phyloP scores from a whole-genome alignment of 352 stramenopile genomes.

The Globisporangium canariense region DNA sequence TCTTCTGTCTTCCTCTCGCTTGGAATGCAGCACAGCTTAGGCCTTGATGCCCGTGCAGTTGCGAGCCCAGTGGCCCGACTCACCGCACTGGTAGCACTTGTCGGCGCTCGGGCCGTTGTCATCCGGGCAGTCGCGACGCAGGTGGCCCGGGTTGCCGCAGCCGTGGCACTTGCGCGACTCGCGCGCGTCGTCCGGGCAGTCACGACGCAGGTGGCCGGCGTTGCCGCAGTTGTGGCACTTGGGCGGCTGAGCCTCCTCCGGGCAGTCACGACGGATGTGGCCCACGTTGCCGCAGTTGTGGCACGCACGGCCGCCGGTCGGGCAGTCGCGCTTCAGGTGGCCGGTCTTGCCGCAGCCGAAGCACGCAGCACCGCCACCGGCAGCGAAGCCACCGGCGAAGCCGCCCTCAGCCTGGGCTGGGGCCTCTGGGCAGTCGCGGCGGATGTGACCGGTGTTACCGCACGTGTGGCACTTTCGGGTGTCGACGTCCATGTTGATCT shows the following conservation, averaged over 20 bases:
- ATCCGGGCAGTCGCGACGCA: slow-evolving; percentile 79
- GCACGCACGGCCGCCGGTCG: slow-evolving; percentile 59
- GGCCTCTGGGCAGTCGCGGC: slow-evolving; percentile 70
- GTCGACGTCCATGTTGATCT: slow-evolving; percentile 19
- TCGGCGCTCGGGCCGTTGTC: slow-evolving; percentile 61
- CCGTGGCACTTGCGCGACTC: slow-evolving; percentile 78
- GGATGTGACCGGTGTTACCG: slow-evolving; percentile 66
- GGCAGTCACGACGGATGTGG: slow-evolving; percentile 80
- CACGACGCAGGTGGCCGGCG: slow-evolving; percentile 60
- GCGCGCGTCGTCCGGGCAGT: slow-evolving; percentile 64
- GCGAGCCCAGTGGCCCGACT: slow-evolving; percentile 73
- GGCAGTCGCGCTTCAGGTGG: slow-evolving; percentile 83
- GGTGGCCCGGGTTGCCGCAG: slow-evolving; percentile 62
- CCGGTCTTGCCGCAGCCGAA: slow-evolving; percentile 77
- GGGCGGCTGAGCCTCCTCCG: slow-evolving; percentile 62
- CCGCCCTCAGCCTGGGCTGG: slow-evolving; percentile 34
- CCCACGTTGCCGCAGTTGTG: slow-evolving; percentile 80
- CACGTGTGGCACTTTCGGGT: slow-evolving; percentile 82
- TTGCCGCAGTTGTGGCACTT: slow-evolving; percentile 84
- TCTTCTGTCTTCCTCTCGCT: slow-evolving; percentile 34
- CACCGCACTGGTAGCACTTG: slow-evolving; percentile 84
- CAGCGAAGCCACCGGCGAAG: slow-evolving; percentile 13
- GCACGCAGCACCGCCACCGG: slow-evolving; percentile 43
- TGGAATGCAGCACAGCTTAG: slow-evolving; percentile 30
- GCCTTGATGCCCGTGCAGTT: slow-evolving; percentile 63